Conservation (phyloP, 169 alveolate genomes). For the Plasmodium vivax region DNA sequence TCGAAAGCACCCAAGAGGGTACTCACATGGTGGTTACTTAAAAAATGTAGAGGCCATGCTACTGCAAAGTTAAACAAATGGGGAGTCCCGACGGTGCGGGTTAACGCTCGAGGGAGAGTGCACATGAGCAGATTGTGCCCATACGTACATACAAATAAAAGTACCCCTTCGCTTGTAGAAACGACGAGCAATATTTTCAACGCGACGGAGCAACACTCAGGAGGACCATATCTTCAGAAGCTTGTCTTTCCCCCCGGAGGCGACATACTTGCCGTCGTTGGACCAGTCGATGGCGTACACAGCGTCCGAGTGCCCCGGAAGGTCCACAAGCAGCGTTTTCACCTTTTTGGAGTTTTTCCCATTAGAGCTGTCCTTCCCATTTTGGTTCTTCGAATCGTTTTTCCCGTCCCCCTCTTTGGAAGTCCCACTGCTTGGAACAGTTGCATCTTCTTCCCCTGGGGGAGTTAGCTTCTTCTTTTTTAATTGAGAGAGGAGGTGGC, state of each 20-base stretch:
- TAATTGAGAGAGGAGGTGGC: constrained; percentile 74
- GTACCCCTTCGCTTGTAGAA: background rate
- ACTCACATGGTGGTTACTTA: background rate
- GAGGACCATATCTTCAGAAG: constrained; percentile 93
- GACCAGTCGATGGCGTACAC: constrained; percentile 98
- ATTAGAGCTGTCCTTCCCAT: background rate
- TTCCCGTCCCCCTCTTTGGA: background rate
- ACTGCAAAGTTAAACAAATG: background rate
- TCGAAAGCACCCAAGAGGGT: background rate
- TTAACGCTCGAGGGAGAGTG: background rate
- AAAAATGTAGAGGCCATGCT: background rate
- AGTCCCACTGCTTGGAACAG: constrained; percentile 1
- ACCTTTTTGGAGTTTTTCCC: constrained; percentile 9
- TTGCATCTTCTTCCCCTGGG: constrained; percentile 44
- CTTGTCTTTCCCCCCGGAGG: constrained; percentile 94
- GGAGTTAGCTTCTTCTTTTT: constrained; percentile 4
- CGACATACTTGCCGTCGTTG: constrained; percentile 96
- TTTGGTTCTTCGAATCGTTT: background rate
- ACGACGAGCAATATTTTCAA: background rate
- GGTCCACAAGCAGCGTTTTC: constrained; percentile 93
- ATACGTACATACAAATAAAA: background rate
- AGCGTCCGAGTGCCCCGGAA: constrained; percentile 99
- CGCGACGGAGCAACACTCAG: constrained; percentile 55
- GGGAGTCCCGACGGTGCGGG: background rate
- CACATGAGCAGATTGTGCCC: background rate